A percentile compares a stretch with the other conserved stretches of the same genome.
phyloP scores from a whole-genome alignment of 2,329 filamentous ascomycete genomes.

The Sordariomycetes sp. region DNA sequence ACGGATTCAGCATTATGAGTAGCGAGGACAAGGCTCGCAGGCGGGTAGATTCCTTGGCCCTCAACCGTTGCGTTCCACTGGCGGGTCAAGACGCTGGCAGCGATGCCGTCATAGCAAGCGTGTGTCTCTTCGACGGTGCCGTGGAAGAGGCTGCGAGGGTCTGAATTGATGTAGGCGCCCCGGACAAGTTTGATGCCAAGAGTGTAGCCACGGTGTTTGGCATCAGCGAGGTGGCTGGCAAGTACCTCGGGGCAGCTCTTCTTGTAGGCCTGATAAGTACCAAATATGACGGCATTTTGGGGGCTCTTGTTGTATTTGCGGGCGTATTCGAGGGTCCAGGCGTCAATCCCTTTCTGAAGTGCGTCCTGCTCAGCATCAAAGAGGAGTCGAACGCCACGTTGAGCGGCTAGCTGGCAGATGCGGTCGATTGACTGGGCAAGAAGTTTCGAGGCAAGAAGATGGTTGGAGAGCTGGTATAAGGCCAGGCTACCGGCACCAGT shows the following conservation, averaged over 20 bases:
- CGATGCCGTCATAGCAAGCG: slow-evolving; percentile 61
- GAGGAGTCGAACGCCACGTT: slow-evolving; percentile 62
- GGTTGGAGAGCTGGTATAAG: slow-evolving; percentile 56
- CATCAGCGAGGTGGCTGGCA: slow-evolving; percentile 48
- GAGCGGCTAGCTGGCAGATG: slow-evolving; percentile 63
- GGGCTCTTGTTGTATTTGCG: slow-evolving; percentile 62
- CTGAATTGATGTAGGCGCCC: slow-evolving; percentile 63
- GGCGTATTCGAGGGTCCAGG: slow-evolving; percentile 72
- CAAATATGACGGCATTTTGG: slow-evolving; percentile 63
- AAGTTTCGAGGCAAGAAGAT: slow-evolving; percentile 49
- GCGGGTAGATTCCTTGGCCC: slow-evolving; percentile 39
- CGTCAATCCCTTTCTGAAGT: slow-evolving; percentile 71
- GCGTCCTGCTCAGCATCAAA: slow-evolving; percentile 81
- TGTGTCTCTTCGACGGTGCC: slow-evolving; percentile 66
- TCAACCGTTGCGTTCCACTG: slow-evolving; percentile 26
- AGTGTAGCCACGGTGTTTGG: slow-evolving; percentile 50
- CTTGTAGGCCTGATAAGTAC: slow-evolving; percentile 71
- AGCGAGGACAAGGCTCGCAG: slow-evolving; percentile 61
- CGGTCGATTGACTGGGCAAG: slow-evolving; percentile 63
- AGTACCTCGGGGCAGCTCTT: slow-evolving; percentile 52
- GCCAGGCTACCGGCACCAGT: slow-evolving; percentile 73
- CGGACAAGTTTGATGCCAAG: slow-evolving; percentile 69
- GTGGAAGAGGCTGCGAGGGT: slow-evolving; percentile 62
- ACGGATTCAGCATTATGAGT: slow-evolving; percentile 76
- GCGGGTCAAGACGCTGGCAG: slow-evolving; percentile 56